Conservation (phyloP, 1,139 yeast species). For the Protomyces inundatus region DNA sequence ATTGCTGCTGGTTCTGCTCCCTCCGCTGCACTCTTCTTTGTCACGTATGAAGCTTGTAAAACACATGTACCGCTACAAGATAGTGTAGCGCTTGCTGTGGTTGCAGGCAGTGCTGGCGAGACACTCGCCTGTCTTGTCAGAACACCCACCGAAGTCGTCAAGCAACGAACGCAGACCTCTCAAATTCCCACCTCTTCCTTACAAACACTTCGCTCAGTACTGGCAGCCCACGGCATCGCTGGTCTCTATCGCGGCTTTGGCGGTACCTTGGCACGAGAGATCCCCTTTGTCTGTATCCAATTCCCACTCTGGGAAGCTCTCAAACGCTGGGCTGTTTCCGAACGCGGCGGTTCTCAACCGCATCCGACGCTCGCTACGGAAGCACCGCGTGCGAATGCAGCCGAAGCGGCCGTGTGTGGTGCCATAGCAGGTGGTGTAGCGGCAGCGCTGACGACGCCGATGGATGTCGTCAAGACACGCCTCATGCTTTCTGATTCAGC, state of each 20-base stretch:
- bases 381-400: constrained; percentile 48
- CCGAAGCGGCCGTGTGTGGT: constrained; percentile 90
- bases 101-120: constrained; percentile 83
- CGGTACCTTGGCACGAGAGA: constrained; percentile 86
- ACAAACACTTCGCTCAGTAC: constrained; percentile 58
- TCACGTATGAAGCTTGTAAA: constrained; percentile 64
- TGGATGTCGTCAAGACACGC: constrained; percentile 87
- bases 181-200: constrained; percentile 53
- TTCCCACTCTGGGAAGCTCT: constrained; percentile 86
- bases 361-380: constrained; percentile 37
- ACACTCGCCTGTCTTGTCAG: constrained; percentile 87
- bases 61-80: background rate
- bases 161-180: constrained; percentile 85
- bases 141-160: constrained; percentile 94
- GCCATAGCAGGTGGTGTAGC: constrained; percentile 92
- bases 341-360: constrained; percentile 21
- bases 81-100: constrained; percentile 3
- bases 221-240: constrained; percentile 58
- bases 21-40: constrained; percentile 71
- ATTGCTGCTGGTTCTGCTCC: constrained; percentile 96
- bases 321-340: constrained; percentile 51
- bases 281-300: constrained; percentile 91
- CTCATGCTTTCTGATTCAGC: constrained; percentile 65
- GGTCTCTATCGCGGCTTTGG: constrained; percentile 92
- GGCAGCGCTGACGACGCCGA: constrained; percentile 88